These are phyloP conservation scores for Cruciata laevipes DNA, from an alignment of 257 asterid genomes.

Conservation along the genomic window DNA sequence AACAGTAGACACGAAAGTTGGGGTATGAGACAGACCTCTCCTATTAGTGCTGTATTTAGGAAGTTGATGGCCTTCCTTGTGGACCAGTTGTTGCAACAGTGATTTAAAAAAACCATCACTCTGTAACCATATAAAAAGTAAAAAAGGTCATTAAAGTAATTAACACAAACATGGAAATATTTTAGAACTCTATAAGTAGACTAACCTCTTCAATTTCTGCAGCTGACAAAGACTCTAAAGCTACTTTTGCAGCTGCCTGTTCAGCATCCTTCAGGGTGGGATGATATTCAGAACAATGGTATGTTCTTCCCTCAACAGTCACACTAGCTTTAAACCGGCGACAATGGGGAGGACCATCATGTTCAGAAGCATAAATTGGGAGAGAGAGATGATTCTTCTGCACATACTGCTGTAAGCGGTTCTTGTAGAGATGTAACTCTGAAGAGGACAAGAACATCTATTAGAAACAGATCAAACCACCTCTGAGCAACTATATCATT, in stretches of 20 bases:
- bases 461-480: neutral
- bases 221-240: constrained; percentile 46
- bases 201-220: constrained; percentile 55
- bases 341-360: constrained; percentile 70
- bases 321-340: constrained; percentile 59
- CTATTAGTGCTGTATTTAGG: constrained; percentile 46
- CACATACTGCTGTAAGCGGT: constrained; percentile 53
- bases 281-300: constrained; percentile 40
- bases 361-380: constrained; percentile 47
- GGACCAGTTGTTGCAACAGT: constrained; percentile 61
- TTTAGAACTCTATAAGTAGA: constrained; percentile 7
- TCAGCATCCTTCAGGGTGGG: constrained; percentile 70
- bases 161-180: neutral
- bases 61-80: constrained; percentile 37
- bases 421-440: constrained; percentile 62
- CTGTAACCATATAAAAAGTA: constrained; percentile 32
- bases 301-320: constrained; percentile 37
- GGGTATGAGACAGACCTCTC: constrained; percentile 48
- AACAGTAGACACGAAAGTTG: constrained; percentile 43
- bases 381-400: constrained; percentile 43
- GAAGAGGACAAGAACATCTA: constrained; percentile 7
- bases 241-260: constrained; percentile 78
- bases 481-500: neutral
- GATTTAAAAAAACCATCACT: constrained; percentile 57
- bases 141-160: neutral